Percentiles rank a stretch among this genome's conserved stretches.
phyloP scores from a whole-genome alignment of 768 basidiomycete species.

The Mycena vitilis region DNA sequence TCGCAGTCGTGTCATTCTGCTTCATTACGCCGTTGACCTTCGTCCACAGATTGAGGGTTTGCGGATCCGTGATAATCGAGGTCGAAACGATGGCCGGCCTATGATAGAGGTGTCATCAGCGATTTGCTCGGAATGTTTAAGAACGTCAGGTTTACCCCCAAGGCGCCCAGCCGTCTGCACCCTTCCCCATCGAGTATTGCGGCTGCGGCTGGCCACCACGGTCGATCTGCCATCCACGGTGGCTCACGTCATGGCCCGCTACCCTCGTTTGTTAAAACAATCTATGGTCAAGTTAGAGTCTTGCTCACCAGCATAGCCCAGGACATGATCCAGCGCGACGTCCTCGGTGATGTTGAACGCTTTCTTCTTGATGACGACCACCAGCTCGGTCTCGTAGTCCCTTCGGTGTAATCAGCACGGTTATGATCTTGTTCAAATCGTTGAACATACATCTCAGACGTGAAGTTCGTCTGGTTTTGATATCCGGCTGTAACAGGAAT shows the following conservation, averaged over 20 bases:
- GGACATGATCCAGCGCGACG: slow-evolving; percentile 54
- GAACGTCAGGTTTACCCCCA: slow-evolving; percentile 41
- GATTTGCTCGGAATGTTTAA: too few species aligned
- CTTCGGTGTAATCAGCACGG: too few species aligned
- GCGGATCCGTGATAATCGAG: slow-evolving; percentile 47
- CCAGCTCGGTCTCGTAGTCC: slow-evolving; percentile 53
- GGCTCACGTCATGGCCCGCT: slow-evolving; percentile 56
- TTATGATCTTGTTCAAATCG: too few species aligned
- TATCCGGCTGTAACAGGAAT: slow-evolving; percentile 42
- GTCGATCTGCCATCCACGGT: slow-evolving; percentile 58
- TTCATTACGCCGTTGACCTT: slow-evolving; percentile 53
- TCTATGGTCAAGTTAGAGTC: neutral
- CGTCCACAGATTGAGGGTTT: slow-evolving; percentile 54
- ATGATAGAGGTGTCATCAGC: neutral
- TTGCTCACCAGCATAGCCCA: slow-evolving; percentile 45
- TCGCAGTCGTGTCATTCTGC: slow-evolving; percentile 55
- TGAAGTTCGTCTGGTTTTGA: slow-evolving; percentile 45
- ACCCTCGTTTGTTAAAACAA: neutral
- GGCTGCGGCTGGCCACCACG: slow-evolving; percentile 55
- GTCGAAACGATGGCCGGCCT: slow-evolving; percentile 2
- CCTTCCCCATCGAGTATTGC: slow-evolving; percentile 58
- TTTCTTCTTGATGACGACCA: slow-evolving; percentile 54
- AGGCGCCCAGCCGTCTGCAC: slow-evolving; percentile 55
- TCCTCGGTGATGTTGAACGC: slow-evolving; percentile 57
- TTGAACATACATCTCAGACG: slow-evolving; percentile 44